Percentiles rank a stretch among this genome's conserved stretches.
Conservation (phyloP, 2,329 filamentous ascomycete genomes). For the Penicillium sp. region DNA sequence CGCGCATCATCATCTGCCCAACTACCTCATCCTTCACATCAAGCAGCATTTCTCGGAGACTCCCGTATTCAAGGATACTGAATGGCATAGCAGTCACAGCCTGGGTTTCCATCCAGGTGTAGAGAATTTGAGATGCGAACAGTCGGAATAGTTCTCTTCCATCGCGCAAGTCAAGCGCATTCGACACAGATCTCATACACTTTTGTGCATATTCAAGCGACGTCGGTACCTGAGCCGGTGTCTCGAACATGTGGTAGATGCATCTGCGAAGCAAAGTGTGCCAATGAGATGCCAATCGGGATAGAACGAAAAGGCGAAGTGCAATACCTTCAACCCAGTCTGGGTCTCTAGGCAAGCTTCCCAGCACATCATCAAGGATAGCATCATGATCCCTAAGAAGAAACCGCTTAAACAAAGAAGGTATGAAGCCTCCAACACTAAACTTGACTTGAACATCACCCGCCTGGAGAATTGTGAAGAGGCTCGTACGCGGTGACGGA, state of each 20-base stretch:
- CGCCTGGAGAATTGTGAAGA: conserved; percentile 66
- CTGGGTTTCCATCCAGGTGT: conserved; percentile 75
- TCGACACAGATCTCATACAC: conserved; percentile 64
- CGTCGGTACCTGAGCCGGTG: conserved; percentile 64
- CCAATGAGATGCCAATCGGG: conserved; percentile 74
- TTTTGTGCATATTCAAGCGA: conserved; percentile 66
- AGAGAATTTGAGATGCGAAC: conserved; percentile 83
- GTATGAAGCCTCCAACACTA: conserved; percentile 63
- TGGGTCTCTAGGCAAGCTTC: conserved; percentile 67
- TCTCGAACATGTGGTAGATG: conserved; percentile 92
- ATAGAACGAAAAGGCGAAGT: conserved; percentile 69
- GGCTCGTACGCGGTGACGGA: conserved; percentile 62
- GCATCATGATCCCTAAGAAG: conserved; percentile 77
- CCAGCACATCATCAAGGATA: conserved; percentile 78
- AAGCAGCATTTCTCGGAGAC: conserved; percentile 61
- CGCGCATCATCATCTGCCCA: conserved; percentile 77
- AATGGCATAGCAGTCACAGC: conserved; percentile 70
- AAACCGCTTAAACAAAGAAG: conserved; percentile 72
- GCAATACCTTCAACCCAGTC: conserved; percentile 77
- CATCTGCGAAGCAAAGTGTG: conserved; percentile 78
- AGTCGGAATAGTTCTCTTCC: conserved; percentile 70
- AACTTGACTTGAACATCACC: conserved; percentile 70
- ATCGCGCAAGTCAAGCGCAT: conserved; percentile 58
- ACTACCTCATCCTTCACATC: conserved; percentile 72
- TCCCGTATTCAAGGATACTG: conserved; percentile 73